Evolutionary conservation across 2,329 filamentous ascomycete species (phyloP).

Genomic region (Blastomyces silverae): DNA sequence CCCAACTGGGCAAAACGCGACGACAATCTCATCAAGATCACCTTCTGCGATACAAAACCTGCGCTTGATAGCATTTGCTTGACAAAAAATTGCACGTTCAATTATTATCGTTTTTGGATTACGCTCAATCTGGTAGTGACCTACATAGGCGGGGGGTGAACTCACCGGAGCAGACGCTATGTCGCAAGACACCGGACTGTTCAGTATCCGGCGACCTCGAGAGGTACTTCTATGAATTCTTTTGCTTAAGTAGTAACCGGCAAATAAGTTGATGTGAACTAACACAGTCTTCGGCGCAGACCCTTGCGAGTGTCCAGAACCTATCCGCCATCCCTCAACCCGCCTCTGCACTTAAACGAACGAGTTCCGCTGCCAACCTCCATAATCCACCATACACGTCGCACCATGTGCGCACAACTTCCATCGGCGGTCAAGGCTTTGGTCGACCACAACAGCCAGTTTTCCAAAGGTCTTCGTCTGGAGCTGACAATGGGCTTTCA

Average conservation of each 20-base stretch:
- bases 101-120: neutral
- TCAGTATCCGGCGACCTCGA: constrained; percentile 84
- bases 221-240: constrained; percentile 53
- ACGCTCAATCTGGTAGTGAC: neutral
- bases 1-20: neutral
- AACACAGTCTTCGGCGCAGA: constrained; percentile 42
- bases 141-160: neutral
- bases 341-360: constrained; percentile 87
- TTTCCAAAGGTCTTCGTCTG: constrained; percentile 68
- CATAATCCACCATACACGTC: constrained; percentile 58
- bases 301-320: constrained; percentile 73
- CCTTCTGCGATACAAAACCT: neutral
- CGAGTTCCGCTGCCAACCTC: constrained; percentile 66
- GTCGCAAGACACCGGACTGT: constrained; percentile 82
- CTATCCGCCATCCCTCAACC: constrained; percentile 86
- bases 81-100: neutral
- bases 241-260: neutral
- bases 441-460: constrained; percentile 77
- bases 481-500: constrained; percentile 70
- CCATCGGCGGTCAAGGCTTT: constrained; percentile 81
- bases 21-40: neutral
- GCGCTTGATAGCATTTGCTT: neutral
- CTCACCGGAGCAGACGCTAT: constrained; percentile 45
- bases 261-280: constrained; percentile 21
- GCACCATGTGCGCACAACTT: constrained; percentile 73